Conservation (phyloP, 1,284 basidiomycete genomes). For the Phenoliferia sp. region DNA sequence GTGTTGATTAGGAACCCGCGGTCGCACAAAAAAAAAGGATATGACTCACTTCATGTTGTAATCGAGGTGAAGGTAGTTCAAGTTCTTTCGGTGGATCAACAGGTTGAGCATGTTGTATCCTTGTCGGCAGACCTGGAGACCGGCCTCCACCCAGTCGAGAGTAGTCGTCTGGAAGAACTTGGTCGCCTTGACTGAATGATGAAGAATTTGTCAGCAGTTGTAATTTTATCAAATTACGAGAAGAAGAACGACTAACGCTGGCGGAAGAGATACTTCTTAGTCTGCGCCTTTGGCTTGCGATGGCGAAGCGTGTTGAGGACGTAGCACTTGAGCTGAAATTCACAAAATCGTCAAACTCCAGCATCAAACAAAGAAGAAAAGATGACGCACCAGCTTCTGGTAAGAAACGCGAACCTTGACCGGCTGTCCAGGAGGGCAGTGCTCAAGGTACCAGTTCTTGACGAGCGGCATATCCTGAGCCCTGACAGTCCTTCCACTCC, state of each 20-base stretch:
- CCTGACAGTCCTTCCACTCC: conserved; percentile 86
- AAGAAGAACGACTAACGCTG: conserved; percentile 50
- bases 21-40: neutral
- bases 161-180: conserved; percentile 99
- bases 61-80: conserved; percentile 61
- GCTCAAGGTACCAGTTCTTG: conserved; percentile 92
- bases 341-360: neutral
- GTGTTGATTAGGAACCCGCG: neutral
- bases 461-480: conserved; percentile 94
- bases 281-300: conserved; percentile 88
- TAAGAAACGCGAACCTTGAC: conserved; percentile 99
- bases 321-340: conserved; percentile 69
- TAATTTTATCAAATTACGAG: neutral
- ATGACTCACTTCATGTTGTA: conserved; percentile 44
- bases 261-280: conserved; percentile 93
- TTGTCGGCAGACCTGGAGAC: conserved; percentile 95
- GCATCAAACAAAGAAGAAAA: neutral
- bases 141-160: conserved; percentile 98
- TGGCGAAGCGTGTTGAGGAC: conserved; percentile 91
- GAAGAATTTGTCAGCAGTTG: neutral
- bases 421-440: conserved; percentile 90
- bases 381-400: conserved; percentile 68
- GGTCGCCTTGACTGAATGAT: conserved; percentile 72
- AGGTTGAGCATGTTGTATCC: conserved; percentile 99
- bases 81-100: conserved; percentile 97